phyloP scores from a whole-genome alignment of 176 grass and related monocot genomes.

The Puccinellia tenuiflora region DNA sequence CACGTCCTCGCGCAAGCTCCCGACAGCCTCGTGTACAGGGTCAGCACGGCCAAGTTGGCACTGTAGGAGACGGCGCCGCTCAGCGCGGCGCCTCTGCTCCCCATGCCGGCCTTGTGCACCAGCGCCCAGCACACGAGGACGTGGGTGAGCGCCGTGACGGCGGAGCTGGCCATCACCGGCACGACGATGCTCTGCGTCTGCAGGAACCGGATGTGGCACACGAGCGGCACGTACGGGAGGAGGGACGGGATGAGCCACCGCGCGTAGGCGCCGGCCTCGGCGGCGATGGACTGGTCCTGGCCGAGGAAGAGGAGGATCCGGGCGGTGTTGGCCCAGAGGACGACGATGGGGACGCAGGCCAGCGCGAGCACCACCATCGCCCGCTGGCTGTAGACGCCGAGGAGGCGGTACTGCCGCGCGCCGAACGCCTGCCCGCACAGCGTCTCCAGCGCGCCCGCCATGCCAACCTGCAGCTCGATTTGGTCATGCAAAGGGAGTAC shows the following conservation, averaged over 20 bases:
- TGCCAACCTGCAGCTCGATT: constrained; percentile 6
- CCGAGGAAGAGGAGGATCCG: too few relatives aligned
- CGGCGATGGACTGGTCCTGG: too few relatives aligned
- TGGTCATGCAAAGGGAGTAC: neutral
- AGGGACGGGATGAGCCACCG: constrained; percentile 44
- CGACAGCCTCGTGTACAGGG: neutral
- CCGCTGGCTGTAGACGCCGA: too few relatives aligned
- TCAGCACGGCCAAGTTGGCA: neutral
- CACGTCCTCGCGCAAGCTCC: neutral
- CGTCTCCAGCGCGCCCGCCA: constrained; percentile 64
- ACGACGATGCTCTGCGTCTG: too few relatives aligned
- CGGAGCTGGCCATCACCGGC: neutral
- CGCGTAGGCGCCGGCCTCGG: too few relatives aligned
- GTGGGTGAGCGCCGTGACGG: neutral
- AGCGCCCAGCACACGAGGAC: neutral
- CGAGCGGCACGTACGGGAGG: constrained; percentile 35
- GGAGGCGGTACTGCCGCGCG: neutral
- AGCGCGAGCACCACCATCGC: too few relatives aligned
- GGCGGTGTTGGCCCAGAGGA: too few relatives aligned
- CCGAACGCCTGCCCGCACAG: constrained; percentile 56
- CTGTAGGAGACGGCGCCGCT: neutral
- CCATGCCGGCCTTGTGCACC: neutral
- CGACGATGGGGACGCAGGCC: too few relatives aligned
- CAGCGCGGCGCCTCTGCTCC: neutral
- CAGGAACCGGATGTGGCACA: too few relatives aligned